A percentile compares a stretch with the other conserved stretches of the same genome.
Evolutionary conservation across 208 protist species (phyloP).

Genomic region (Leishmania amazonensis): DNA sequence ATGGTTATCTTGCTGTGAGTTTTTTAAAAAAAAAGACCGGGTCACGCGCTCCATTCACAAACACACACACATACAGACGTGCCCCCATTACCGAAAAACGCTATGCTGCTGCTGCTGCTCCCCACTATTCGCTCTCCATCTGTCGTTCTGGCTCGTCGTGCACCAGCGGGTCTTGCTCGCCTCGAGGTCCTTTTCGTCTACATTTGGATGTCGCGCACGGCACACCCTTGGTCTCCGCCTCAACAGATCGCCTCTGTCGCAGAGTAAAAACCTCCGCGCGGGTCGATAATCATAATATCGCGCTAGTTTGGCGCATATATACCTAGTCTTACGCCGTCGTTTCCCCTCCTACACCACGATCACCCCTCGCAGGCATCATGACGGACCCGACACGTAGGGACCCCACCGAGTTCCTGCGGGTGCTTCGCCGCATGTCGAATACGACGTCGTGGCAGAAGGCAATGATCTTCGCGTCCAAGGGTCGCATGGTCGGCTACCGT

Average conservation of each 20-base stretch:
- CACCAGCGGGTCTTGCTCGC: not conserved
- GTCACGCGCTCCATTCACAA: not conserved
- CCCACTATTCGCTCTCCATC: not conserved
- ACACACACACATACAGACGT: not conserved
- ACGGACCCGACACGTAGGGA: constrained; percentile 90
- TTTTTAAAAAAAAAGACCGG: not conserved
- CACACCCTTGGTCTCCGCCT: not conserved
- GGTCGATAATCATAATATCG: not conserved
- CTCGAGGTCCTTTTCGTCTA: not conserved
- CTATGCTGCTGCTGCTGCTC: not conserved
- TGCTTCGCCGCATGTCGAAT: constrained; percentile 87
- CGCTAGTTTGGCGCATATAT: not conserved
- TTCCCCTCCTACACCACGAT: not conserved
- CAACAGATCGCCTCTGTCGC: not conserved
- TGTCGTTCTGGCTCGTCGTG: not conserved
- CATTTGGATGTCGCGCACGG: not conserved
- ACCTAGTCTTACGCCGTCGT: constrained; percentile 11
- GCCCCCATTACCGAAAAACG: not conserved
- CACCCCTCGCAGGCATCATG: constrained; percentile 39
- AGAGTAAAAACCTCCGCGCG: not conserved
- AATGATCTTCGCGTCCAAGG: constrained; percentile 90
- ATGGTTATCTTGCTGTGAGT: not conserved
- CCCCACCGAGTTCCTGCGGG: constrained; percentile 91
- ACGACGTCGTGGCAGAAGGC: constrained; percentile 91
- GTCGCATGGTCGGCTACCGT: constrained; percentile 91